Evolutionary conservation across 2,329 filamentous ascomycete species (phyloP).

Genomic region (Cytospora paraplurivora): DNA sequence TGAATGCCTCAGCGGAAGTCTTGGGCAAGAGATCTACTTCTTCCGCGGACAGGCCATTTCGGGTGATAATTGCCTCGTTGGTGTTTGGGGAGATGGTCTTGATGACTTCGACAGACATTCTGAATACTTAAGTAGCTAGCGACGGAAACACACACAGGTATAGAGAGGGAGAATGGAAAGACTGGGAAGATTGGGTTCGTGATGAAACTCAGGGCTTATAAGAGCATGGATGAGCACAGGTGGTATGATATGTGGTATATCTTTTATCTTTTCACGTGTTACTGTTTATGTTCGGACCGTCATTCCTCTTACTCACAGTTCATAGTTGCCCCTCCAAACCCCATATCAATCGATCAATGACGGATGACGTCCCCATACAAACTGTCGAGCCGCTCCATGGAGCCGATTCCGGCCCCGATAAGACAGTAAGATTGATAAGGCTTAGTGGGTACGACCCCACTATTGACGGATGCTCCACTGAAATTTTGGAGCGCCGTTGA

Average conservation of each 20-base stretch:
- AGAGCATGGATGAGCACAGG: conserved; percentile 1
- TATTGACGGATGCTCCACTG: conserved; percentile 5
- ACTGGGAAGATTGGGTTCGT: neutral
- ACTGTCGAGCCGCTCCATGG: conserved; percentile 12
- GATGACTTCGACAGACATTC: conserved; percentile 65
- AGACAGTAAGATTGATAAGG: conserved; percentile 22
- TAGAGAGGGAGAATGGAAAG: neutral
- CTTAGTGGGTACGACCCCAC: neutral
- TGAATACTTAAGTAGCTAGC: conserved; percentile 33
- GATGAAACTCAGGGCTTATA: neutral
- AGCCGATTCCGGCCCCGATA: conserved; percentile 26
- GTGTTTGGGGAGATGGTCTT: conserved; percentile 89
- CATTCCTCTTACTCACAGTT: conserved; percentile 7
- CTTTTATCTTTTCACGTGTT: conserved; percentile 8
- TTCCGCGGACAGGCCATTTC: conserved; percentile 69
- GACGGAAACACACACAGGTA: neutral
- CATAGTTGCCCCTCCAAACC: conserved; percentile 14
- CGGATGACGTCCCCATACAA: neutral
- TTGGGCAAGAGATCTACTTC: conserved; percentile 74
- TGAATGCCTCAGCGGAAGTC: conserved; percentile 73
- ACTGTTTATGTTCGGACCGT: neutral
- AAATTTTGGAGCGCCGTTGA: conserved; percentile 19
- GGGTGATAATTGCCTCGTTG: conserved; percentile 79
- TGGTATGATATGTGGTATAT: conserved; percentile 1
- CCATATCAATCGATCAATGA: neutral